Base-by-base conservation (phyloP, 768 basidiomycete genomes). In the Hortiboletus campestris region DNA sequence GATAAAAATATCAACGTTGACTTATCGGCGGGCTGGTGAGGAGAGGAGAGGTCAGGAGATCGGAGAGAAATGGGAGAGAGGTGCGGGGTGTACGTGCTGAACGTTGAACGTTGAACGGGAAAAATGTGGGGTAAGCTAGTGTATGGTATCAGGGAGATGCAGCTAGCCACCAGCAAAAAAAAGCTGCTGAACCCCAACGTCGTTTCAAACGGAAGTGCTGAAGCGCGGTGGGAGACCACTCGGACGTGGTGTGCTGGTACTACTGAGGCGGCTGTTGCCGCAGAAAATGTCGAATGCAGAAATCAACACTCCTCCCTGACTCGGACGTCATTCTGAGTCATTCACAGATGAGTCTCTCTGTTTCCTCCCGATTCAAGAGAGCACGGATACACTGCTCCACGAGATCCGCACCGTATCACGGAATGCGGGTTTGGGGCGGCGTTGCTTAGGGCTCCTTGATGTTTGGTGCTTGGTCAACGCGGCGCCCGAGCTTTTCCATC, bases 211-310 rank as follows among this genome's bases (percentile, higher is more conserved):
- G 46, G 50, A 59, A 68, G 57, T 66, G 68, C 64, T 61, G 68
- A 64, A 70, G 63, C 55, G 67, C 58, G 61, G 67, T 62, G 64
- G 57, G 62, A 68, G 66, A 51, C 64, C 69, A 72, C 64, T 55
- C 58, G 63, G 51, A 38, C n/a, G 57, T 42, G 63, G 61, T 45
- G 64, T 63, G 67, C 52, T 71, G 69, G 58, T 58, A 71, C 65
- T 61, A 67, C 68, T 61, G 68, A 56, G 62, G 69, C 59, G 69
- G 59, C 49, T 58, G 64, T 68, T 62, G 72, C 69, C 72, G 67
- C 74, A 75, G 72, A 76, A 71, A 67, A 74, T 56, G 69, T 63
- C 70, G 73, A 75, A 71, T 67, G 72, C 64, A 77, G 75, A 75
- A 74, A 72, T 78, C n/a, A n/a, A n/a, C n/a, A n/a, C n/a, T n/a